Conservation (phyloP, 2,329 filamentous ascomycete species). For the Zymoseptoria pseudotritici region DNA sequence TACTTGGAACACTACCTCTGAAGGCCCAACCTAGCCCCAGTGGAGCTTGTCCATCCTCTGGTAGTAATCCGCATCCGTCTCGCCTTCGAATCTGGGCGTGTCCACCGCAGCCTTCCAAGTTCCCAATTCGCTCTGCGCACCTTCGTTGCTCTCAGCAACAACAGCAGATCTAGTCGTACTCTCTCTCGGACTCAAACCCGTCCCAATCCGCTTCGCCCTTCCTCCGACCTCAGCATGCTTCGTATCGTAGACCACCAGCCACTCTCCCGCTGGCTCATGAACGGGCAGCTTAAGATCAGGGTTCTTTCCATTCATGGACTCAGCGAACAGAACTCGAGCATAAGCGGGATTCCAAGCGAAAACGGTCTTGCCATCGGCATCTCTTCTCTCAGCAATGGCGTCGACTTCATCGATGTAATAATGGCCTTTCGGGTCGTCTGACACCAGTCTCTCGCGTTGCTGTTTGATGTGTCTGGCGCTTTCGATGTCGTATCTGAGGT, state of each 20-base stretch:
- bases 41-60: slow-evolving; percentile 1
- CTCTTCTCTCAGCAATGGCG: neutral
- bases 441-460: neutral
- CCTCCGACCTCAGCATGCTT: neutral
- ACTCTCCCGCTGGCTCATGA: neutral
- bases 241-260: neutral
- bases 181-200: neutral
- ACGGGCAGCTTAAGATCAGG: neutral
- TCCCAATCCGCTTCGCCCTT: neutral
- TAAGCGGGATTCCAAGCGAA: neutral
- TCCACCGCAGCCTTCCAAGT: neutral
- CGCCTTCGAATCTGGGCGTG: neutral
- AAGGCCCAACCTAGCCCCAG: neutral
- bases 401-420: neutral
- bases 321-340: neutral
- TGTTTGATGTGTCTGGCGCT: neutral
- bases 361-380: neutral
- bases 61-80: neutral
- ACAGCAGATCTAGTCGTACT: neutral
- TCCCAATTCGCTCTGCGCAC: neutral
- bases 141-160: neutral
- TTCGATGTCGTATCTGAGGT: neutral
- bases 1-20: neutral
- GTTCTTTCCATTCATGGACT: neutral
- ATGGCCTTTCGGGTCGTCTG: neutral